Percentiles rank a stretch among this genome's conserved stretches.
These are phyloP conservation scores for Lactarius sp. DNA, from an alignment of 768 basidiomycete genomes.

Conservation along the genomic window DNA sequence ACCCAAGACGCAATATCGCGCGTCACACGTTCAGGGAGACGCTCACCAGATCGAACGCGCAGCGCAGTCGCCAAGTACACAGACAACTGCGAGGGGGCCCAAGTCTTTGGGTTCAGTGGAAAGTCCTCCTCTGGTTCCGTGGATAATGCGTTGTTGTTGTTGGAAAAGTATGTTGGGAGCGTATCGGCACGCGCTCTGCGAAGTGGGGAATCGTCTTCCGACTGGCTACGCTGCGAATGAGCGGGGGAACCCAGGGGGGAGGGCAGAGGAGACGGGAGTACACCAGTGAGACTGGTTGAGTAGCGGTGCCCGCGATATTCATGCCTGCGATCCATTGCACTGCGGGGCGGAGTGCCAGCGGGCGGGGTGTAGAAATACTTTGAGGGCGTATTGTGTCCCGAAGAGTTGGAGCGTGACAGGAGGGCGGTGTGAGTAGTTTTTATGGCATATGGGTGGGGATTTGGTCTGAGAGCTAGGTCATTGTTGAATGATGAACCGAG, in stretches of 20 bases:
- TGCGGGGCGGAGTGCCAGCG: conserved; percentile 15
- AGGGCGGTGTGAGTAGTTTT: conserved; percentile 73
- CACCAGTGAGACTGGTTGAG: conserved; percentile 39
- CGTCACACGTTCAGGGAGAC: conserved; percentile 36
- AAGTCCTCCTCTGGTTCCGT: too few relatives aligned
- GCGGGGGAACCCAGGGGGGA: conserved; percentile 27
- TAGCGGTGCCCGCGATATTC: conserved; percentile 41
- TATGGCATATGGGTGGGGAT: conserved; percentile 77
- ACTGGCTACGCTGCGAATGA: conserved; percentile 12
- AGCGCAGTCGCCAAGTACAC: conserved; percentile 48
- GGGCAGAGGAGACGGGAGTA: conserved; percentile 47
- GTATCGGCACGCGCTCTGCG: too few relatives aligned
- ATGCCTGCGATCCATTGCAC: conserved; percentile 29
- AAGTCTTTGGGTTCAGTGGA: too few relatives aligned
- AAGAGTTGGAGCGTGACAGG: conserved; percentile 60
- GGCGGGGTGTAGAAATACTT: conserved; percentile 43
- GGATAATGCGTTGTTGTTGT: too few relatives aligned
- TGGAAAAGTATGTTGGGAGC: too few relatives aligned
- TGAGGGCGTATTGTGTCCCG: conserved; percentile 38
- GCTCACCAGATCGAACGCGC: conserved; percentile 33
- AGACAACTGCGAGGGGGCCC: too few relatives aligned
- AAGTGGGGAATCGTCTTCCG: conserved; percentile 18
- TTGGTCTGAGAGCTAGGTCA: conserved; percentile 39
- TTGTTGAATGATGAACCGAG: conserved; percentile 22
- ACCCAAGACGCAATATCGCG: conserved; percentile 51